Percentiles rank a stretch among this genome's conserved stretches.
Conservation (phyloP, 2,329 filamentous ascomycete species). For the Penicillium sp. region DNA sequence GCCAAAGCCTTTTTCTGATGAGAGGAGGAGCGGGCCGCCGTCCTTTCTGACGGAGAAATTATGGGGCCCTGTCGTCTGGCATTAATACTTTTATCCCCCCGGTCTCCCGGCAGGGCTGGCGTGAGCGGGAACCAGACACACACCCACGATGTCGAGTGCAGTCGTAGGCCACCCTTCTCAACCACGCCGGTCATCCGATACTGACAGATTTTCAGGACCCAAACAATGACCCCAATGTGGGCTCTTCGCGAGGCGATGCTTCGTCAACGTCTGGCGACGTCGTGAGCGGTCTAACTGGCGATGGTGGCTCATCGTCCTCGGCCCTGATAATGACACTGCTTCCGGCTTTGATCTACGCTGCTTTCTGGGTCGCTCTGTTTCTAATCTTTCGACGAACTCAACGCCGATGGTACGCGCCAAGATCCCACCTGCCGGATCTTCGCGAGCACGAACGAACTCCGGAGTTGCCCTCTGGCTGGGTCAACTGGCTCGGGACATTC, state of each 20-base stretch:
- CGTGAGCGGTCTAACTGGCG: slow-evolving; percentile 30
- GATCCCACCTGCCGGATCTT: slow-evolving; percentile 43
- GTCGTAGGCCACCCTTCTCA: slow-evolving; percentile 7
- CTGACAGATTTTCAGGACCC: slow-evolving; percentile 29
- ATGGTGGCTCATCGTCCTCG: slow-evolving; percentile 50
- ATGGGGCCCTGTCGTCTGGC: slow-evolving; percentile 6
- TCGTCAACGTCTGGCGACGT: slow-evolving; percentile 35
- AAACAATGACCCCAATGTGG: slow-evolving; percentile 42
- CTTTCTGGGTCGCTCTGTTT: slow-evolving; percentile 46
- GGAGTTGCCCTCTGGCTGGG: slow-evolving; percentile 45
- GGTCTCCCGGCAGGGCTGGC: neutral
- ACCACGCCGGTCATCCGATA: neutral
- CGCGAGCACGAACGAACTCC: slow-evolving; percentile 50
- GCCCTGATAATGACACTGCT: slow-evolving; percentile 50
- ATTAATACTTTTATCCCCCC: neutral
- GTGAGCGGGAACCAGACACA: too few species aligned
- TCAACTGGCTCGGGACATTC: slow-evolving; percentile 56
- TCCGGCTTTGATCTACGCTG: slow-evolving; percentile 46
- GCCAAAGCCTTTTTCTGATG: slow-evolving; percentile 7
- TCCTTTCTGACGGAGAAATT: slow-evolving; percentile 9
- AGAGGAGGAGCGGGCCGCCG: slow-evolving; percentile 13
- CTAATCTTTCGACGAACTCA: slow-evolving; percentile 47
- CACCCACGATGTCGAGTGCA: slow-evolving; percentile 16
- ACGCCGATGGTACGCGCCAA: slow-evolving; percentile 47
- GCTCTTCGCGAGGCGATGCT: slow-evolving; percentile 41